These are phyloP conservation scores for Hypoxylon sp. DNA, from an alignment of 2,329 filamentous ascomycete species.

Conservation along the genomic window DNA sequence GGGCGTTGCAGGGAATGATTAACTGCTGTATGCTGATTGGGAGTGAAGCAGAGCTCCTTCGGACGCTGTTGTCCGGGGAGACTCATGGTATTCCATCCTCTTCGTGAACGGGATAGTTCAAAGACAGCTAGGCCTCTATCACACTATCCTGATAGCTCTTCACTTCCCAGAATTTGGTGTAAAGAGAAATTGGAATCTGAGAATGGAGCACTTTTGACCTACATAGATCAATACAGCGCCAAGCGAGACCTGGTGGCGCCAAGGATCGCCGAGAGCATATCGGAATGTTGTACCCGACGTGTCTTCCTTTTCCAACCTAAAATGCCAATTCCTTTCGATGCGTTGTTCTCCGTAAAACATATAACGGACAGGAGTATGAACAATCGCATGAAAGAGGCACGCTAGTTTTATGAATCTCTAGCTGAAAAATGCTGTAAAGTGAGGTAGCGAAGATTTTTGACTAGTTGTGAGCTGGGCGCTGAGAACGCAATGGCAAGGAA, in stretches of 20 bases:
- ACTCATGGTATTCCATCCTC: neutral
- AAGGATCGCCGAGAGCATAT: constrained; percentile 4
- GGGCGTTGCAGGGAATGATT: too few relatives aligned
- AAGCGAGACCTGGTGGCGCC: neutral
- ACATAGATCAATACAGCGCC: neutral
- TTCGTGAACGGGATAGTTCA: neutral
- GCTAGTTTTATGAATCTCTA: too few relatives aligned
- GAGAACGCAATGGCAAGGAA: too few relatives aligned
- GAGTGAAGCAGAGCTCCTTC: neutral
- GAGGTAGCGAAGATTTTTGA: too few relatives aligned
- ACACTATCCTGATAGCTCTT: neutral
- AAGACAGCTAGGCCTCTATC: neutral
- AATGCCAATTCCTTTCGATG: neutral
- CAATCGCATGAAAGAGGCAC: neutral
- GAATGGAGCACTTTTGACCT: neutral
- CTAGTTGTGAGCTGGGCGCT: too few relatives aligned
- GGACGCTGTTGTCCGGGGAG: neutral
- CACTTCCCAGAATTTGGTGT: neutral
- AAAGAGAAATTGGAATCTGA: neutral
- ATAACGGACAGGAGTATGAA: neutral
- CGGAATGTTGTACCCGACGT: constrained; percentile 7
- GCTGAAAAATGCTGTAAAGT: too few relatives aligned
- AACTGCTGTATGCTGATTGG: too few relatives aligned
- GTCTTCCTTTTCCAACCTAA: constrained; percentile 3
- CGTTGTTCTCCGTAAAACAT: neutral